These are phyloP conservation scores for Micractinium conductrix DNA, from an alignment of 139 green algal species.

Conservation along the genomic window DNA sequence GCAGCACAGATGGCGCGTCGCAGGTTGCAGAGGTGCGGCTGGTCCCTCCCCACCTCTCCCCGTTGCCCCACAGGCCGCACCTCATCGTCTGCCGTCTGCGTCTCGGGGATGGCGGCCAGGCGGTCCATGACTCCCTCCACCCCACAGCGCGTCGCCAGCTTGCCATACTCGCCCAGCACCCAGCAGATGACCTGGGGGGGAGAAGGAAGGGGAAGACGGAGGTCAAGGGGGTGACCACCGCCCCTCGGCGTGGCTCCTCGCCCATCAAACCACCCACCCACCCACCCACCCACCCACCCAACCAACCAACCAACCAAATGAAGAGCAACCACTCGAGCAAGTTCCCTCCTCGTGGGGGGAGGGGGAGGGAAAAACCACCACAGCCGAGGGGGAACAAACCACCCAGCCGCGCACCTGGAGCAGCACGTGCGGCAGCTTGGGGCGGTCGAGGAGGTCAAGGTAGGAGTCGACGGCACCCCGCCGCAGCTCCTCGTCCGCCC, in stretches of 20 bases:
- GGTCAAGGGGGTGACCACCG: neutral
- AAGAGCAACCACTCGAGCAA: too few species aligned
- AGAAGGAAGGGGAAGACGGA: neutral
- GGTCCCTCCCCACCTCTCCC: too few species aligned
- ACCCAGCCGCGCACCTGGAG: conserved; percentile 55
- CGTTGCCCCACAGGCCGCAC: neutral
- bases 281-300: too few species aligned
- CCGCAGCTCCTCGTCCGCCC: conserved; percentile 52
- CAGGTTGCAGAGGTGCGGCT: too few species aligned
- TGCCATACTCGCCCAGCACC: conserved; percentile 95
- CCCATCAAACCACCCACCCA: too few species aligned
- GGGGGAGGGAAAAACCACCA: too few species aligned
- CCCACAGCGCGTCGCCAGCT: conserved; percentile 22
- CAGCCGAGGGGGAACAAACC: too few species aligned
- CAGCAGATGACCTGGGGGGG: conserved; percentile 79
- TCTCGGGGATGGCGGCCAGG: conserved; percentile 61
- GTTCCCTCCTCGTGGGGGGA: too few species aligned
- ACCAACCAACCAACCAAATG: too few species aligned
- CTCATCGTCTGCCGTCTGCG: conserved; percentile 36
- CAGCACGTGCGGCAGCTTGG: conserved; percentile 78
- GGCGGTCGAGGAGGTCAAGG: conserved; percentile 67
- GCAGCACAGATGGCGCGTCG: too few species aligned
- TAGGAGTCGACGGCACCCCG: conserved; percentile 64
- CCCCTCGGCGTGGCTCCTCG: too few species aligned
- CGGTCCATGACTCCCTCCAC: conserved; percentile 55